Evolutionary conservation across 2,329 filamentous ascomycete genomes (phyloP), one percentile per base, ranked within the genome.

Genomic region (Sclerotinia glacialis): DNA sequence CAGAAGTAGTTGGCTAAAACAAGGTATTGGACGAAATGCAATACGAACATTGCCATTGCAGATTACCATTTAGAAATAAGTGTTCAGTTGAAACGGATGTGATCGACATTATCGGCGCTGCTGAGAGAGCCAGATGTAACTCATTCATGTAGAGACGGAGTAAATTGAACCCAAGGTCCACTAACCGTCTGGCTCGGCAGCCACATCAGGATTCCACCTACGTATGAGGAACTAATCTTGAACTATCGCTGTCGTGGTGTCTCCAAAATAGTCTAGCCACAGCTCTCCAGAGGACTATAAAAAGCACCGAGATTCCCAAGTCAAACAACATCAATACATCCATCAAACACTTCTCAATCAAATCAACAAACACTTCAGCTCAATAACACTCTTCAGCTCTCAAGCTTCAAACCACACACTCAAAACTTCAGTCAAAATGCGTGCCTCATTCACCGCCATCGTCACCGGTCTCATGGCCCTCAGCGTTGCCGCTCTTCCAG

Each of bases 341-440:
- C 55, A 46, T 28, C 40, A 58, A 58, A 11, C 54, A 56, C 54
- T 44, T n/a, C 44, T 34, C 28, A 31, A 53, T 53, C 26, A 52
- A 26, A 31, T 53, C 50, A 53, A 53, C 23, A 58, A 58, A 23
- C 16, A 18, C 16, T 58, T 56, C 54, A 56, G 16, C 16, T 6
- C 37, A 56, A 42, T 37, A 56, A 42, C 54, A 28, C 26, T 28
- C 23, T 42, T n/a, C 37, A 16, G 14, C 34, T 28, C 14, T 46
- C 55, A n/a, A 46, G 26, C 55, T 46, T 59, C 12, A 26, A 46
- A 44, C 44, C 40, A 6, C 44, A 47, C 23, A 40, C 37, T 21
- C 18, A 53, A 53, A 5, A 53, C 40, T 16, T n/a, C 18, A 59
- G n/a, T 59, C 56, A 59, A 59, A 34, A 59, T 59, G 56, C 56